A percentile compares a stretch with the other conserved stretches of the same genome.
These are phyloP conservation scores for Apiospora rasikravindrae DNA, from an alignment of 2,329 filamentous ascomycete species.

Conservation along the genomic window DNA sequence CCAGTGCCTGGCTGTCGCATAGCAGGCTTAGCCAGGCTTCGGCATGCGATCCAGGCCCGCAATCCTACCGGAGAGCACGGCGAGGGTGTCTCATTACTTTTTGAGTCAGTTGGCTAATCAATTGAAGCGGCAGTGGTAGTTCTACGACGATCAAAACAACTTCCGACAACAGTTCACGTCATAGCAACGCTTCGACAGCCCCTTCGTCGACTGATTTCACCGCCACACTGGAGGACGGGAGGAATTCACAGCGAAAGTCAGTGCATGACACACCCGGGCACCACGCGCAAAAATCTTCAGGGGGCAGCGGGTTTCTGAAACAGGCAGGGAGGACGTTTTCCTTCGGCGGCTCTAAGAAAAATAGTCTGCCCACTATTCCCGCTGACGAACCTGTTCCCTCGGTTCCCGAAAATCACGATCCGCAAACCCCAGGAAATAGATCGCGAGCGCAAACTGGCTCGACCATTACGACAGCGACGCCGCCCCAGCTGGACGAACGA, in stretches of 20 bases:
- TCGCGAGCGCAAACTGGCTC: constrained; percentile 58
- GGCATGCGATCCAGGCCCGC: constrained; percentile 5
- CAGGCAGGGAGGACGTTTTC: constrained; percentile 64
- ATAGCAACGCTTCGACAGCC: constrained; percentile 66
- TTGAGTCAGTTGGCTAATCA: constrained; percentile 2
- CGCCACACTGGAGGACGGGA: constrained; percentile 47
- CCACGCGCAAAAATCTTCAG: constrained; percentile 54
- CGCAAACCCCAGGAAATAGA: constrained; percentile 42
- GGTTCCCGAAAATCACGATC: constrained; percentile 26
- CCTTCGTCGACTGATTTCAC: constrained; percentile 59
- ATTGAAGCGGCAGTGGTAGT: constrained; percentile 56
- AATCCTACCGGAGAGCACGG: constrained; percentile 4
- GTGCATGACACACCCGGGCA: constrained; percentile 39
- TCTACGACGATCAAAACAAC: constrained; percentile 66
- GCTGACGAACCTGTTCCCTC: constrained; percentile 43
- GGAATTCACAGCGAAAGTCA: constrained; percentile 42
- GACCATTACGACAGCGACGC: constrained; percentile 59
- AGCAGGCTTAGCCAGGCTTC: too few species aligned
- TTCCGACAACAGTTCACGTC: constrained; percentile 65
- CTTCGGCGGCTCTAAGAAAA: constrained; percentile 62
- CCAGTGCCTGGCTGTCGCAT: neutral
- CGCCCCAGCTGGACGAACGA: constrained; percentile 52
- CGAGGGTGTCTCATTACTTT: neutral
- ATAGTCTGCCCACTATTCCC: constrained; percentile 41
- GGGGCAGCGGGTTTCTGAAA: constrained; percentile 56